Base-by-base conservation (phyloP, 2,329 filamentous ascomycete genomes). In the Parafenestella ontariensis region DNA sequence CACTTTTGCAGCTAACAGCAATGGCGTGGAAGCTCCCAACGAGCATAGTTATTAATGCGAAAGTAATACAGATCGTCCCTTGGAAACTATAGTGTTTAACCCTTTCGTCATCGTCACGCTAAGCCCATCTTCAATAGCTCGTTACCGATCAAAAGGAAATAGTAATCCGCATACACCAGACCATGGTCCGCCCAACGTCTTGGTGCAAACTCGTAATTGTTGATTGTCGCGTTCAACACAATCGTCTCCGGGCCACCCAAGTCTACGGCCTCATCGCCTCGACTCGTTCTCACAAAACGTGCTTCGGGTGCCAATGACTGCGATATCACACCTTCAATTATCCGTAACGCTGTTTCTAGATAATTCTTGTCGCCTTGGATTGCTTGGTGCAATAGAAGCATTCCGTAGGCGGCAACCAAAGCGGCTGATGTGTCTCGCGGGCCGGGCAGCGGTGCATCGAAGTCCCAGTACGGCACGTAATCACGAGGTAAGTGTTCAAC, bases 161-260 rank as follows among this genome's bases (percentile, higher is more conserved):
- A 80, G 59, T 80, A 80, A 49, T 80, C 78, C 0, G 77, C 78
- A 52, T 80, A 80, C 0, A 80, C 77, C 10, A 81, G 52, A 0
- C 77, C 77, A 54, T 79, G 77, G 43, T 80, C 64, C 0, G 76
- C 74, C 73, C 74, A 79, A n/a, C 71, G 60, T n/a, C 73, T 66
- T 3, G 70, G 75, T 5, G 77, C 77, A 53, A 71, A 74, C 53
- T 78, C 69, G 36, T 72, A 76, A 46, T 79, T 78, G 46, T 79
- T 79, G 23, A 78, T 78, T 0, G 78, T 80, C 4, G 77, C 51
- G 13, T 45, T 76, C 34, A 76, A 76, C 15, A 68, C 63, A 2
- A 82, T 56, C 6, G 81, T 79, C 23, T 49, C 26, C 31, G 18
- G 17, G 5, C 13, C 5, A 11, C 52, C 52, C 9, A 45, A 33